Percentiles rank a stretch among this genome's conserved stretches.
phyloP scores from a whole-genome alignment of 2,329 filamentous ascomycete genomes.

The Septoria linicola region DNA sequence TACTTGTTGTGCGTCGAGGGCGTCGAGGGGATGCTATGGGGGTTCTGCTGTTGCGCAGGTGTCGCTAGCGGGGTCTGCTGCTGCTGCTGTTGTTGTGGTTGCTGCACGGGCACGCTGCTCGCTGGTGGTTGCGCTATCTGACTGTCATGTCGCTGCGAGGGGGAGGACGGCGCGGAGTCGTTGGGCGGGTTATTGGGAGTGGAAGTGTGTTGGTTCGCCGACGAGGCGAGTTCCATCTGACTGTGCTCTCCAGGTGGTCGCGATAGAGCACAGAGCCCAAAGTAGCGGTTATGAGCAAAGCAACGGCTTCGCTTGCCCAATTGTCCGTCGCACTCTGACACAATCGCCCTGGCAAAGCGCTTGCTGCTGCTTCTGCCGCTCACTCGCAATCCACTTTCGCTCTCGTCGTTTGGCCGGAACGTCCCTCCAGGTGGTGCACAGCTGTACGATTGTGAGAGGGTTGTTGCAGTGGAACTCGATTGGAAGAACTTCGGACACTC shows the following conservation, averaged over 20 bases:
- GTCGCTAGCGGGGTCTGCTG: constrained; percentile 10
- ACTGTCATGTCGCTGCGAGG: constrained; percentile 9
- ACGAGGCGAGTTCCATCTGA: constrained; percentile 10
- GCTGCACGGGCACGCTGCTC: constrained; percentile 11
- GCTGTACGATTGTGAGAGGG: not conserved
- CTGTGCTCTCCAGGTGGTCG: not conserved
- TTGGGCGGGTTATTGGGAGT: not conserved
- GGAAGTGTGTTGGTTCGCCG: constrained; percentile 3
- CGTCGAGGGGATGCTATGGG: constrained; percentile 6
- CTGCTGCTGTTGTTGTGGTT: too few species aligned
- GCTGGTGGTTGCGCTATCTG: constrained; percentile 13
- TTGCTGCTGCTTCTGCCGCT: too few species aligned
- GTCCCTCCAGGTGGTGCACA: not conserved
- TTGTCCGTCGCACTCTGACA: too few species aligned
- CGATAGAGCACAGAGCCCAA: not conserved
- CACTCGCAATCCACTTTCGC: too few species aligned
- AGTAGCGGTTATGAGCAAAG: not conserved
- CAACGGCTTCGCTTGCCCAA: too few species aligned
- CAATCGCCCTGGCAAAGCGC: too few species aligned
- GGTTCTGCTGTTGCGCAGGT: constrained; percentile 7
- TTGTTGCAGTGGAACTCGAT: not conserved
- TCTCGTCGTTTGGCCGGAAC: not conserved
- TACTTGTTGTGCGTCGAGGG: constrained; percentile 12
- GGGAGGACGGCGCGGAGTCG: not conserved
- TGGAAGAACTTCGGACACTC: not conserved